These are phyloP conservation scores for Ceratocystis papillata DNA, from an alignment of 2,329 filamentous ascomycete genomes.

Conservation along the genomic window DNA sequence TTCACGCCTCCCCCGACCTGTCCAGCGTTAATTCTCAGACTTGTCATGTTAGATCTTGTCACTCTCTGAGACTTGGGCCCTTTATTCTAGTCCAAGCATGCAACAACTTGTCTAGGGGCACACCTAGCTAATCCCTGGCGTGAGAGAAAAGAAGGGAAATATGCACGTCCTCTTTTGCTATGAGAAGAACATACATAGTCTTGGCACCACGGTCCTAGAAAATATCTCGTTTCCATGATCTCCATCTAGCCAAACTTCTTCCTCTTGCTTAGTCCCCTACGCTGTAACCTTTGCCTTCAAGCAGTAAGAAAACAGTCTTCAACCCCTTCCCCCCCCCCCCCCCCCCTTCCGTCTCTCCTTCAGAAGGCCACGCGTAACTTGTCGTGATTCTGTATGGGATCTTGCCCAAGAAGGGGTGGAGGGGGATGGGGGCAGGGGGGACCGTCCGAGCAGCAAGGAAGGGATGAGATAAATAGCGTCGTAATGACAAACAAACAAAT, in stretches of 20 bases:
- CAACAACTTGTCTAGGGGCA: background rate
- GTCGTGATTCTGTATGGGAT: conserved; percentile 1
- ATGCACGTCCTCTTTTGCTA: background rate
- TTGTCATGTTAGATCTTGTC: background rate
- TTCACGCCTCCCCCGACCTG: background rate
- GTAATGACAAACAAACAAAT: too few relatives aligned
- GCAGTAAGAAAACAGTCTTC: too few relatives aligned
- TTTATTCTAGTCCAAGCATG: background rate
- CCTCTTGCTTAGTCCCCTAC: too few relatives aligned
- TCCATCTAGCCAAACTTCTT: background rate
- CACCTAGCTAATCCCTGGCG: too few relatives aligned
- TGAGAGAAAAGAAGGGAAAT: background rate
- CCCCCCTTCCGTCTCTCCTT: background rate
- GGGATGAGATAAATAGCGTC: background rate
- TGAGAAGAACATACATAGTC: background rate
- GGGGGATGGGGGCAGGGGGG: background rate
- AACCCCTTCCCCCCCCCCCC: background rate
- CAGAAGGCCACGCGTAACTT: conserved; percentile 6
- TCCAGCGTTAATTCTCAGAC: conserved; percentile 1
- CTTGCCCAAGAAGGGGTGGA: too few relatives aligned
- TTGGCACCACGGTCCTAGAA: background rate
- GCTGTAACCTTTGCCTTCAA: too few relatives aligned
- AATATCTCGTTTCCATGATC: conserved; percentile 3
- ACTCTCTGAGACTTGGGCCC: background rate
- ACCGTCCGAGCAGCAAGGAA: background rate